Evolutionary conservation across 139 green algal genomes (phyloP), one percentile per base, ranked within the genome.

Genomic region (Marvania coccoides): DNA sequence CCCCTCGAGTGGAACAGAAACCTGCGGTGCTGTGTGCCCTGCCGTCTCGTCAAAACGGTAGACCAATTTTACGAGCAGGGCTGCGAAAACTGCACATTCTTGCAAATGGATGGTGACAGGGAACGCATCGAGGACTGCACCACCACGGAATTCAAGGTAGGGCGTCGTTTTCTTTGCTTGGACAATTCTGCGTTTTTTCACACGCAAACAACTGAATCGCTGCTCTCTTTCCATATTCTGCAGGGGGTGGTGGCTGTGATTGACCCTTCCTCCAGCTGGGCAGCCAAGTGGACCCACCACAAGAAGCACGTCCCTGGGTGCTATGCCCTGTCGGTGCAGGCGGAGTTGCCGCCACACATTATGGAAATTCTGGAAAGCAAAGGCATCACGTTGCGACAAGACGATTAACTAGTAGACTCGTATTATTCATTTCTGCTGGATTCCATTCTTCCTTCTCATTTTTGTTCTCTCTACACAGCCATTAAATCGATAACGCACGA

Each of bases 61-160:
- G 63, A 72, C 34, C 72, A 79, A 39, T 79, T 79, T 55, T 79
- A 66, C 61, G 72, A 79, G 45, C 69, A 81, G 65, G 86, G 87
- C 31, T 93, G 87, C 47, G 87, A 93, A 45, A 93, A 93, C 46
- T 93, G 86, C 65, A 56, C 56, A 12, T 90, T 70, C 59, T 60
- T 91, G 46, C 58, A 69, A 3, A 75, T 89, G 65, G 72, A 85
- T 29, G 70, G 58, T 1, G 79, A 90, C 38, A 67, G 73, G 26
- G 74, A 83, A 28, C 64, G 71, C 4, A 71, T 90, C 1, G 65
- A 74, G 10, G 76, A 90, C 54, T 85, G 59, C 75, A 93, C 87
- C 3, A 91, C 86, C 0, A 72, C 79, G 26, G 89, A 89, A 61
- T 93, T 93, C 57, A 77, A 76, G 75, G 85, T 89, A 46, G 54